Evolutionary conservation across 2,329 filamentous ascomycete species (phyloP).

Genomic region (Sclerotiophoma versabilis): DNA sequence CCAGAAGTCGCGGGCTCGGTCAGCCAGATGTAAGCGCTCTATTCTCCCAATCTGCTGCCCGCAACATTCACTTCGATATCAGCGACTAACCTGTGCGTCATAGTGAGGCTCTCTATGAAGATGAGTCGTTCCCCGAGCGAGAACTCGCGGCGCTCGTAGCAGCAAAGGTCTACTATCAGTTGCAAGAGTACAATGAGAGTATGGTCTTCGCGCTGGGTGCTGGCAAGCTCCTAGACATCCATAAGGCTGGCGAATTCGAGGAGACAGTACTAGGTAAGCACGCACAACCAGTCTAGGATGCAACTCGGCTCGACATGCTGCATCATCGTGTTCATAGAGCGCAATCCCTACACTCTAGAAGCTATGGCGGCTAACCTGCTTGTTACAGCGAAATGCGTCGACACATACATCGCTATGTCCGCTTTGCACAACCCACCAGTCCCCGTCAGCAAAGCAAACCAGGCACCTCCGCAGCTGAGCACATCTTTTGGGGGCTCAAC

Average conservation of each 20-base stretch:
- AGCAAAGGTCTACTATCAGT: conserved; percentile 98
- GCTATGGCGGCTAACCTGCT: conserved; percentile 21
- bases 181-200: conserved; percentile 98
- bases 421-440: conserved; percentile 64
- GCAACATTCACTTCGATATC: not conserved
- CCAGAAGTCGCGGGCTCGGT: conserved; percentile 93
- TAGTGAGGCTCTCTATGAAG: conserved; percentile 97
- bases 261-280: conserved; percentile 89
- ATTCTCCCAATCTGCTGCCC: conserved; percentile 2
- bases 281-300: conserved; percentile 9
- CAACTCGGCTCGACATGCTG: not conserved
- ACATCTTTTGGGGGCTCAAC: conserved; percentile 76
- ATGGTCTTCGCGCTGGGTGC: conserved; percentile 97
- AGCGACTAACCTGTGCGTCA: conserved; percentile 39
- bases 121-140: conserved; percentile 91
- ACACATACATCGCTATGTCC: conserved; percentile 91
- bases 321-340: not conserved
- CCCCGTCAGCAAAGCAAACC: conserved; percentile 56
- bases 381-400: conserved; percentile 81
- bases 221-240: conserved; percentile 92
- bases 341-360: not conserved
- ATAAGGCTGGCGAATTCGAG: conserved; percentile 91
- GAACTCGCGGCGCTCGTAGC: conserved; percentile 93
- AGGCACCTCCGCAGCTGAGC: conserved; percentile 71
- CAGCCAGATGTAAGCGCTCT: conserved; percentile 80